A percentile compares a stretch with the other conserved stretches of the same genome.
phyloP scores from a whole-genome alignment of 139 green algal genomes.

The Chlamydomonas eustigma region DNA sequence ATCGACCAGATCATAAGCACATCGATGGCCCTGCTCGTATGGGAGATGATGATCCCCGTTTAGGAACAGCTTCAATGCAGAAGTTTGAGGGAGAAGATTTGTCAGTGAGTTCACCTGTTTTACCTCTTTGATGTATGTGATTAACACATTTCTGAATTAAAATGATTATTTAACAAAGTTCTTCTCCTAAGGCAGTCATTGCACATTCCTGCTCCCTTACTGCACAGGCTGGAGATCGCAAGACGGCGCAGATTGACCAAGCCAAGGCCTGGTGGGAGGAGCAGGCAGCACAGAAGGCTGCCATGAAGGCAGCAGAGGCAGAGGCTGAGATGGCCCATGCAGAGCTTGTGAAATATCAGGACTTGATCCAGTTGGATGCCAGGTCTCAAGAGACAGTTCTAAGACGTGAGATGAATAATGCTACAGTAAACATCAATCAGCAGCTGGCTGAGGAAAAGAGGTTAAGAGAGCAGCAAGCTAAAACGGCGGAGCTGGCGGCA shows the following conservation, averaged over 20 bases:
- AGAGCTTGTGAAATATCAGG: constrained; percentile 40
- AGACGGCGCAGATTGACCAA: constrained; percentile 55
- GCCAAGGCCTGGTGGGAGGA: constrained; percentile 60
- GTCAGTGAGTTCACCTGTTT: constrained; percentile 31
- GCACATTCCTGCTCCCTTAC: neutral
- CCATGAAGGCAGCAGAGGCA: constrained; percentile 27
- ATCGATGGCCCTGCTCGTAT: constrained; percentile 55
- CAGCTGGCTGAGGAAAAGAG: constrained; percentile 35
- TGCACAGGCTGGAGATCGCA: constrained; percentile 46
- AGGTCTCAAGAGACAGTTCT: constrained; percentile 27
- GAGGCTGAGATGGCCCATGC: constrained; percentile 36
- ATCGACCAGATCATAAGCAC: constrained; percentile 53
- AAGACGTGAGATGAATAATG: constrained; percentile 19
- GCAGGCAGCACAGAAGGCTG: constrained; percentile 48
- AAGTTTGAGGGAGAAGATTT: constrained; percentile 73
- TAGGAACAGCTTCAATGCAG: constrained; percentile 57
- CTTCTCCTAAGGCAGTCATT: neutral
- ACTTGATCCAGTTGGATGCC: constrained; percentile 31
- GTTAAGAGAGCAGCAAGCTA: constrained; percentile 14
- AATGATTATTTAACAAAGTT: neutral
- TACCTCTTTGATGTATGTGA: too few relatives aligned
- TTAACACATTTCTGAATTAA: too few relatives aligned
- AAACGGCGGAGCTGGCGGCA: constrained; percentile 21
- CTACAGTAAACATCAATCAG: constrained; percentile 36
- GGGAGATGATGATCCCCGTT: constrained; percentile 57